Evolutionary conservation across 2,329 filamentous ascomycete species (phyloP).

Genomic region (Rutstroemia sp.): DNA sequence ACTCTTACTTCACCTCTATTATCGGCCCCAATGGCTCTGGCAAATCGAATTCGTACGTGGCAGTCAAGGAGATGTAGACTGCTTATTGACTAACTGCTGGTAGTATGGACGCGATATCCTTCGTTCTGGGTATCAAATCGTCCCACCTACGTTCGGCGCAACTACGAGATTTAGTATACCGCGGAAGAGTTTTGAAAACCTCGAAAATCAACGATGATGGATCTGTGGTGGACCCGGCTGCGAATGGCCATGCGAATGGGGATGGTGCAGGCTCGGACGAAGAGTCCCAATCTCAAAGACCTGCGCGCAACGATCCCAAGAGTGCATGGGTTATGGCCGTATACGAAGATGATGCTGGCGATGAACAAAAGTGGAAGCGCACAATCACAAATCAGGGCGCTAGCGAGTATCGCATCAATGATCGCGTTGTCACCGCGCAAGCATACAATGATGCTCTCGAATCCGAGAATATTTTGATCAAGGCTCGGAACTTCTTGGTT

Average conservation of each 20-base stretch:
- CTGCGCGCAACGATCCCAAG: constrained; percentile 76
- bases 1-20: constrained; percentile 98
- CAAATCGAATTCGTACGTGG: constrained; percentile 91
- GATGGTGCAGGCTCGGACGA: constrained; percentile 49
- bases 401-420: constrained; percentile 97
- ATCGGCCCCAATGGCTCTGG: constrained; percentile 99
- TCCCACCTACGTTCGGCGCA: constrained; percentile 94
- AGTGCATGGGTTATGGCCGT: constrained; percentile 99
- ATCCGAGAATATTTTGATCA: constrained; percentile 93
- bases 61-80: constrained; percentile 17
- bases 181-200: constrained; percentile 84
- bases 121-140: constrained; percentile 96
- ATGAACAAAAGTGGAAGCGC: constrained; percentile 94
- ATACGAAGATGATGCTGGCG: constrained; percentile 93
- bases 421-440: constrained; percentile 76
- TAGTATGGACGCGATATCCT: constrained; percentile 98
- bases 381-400: constrained; percentile 81
- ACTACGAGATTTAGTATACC: constrained; percentile 90
- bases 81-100: constrained; percentile 18
- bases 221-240: constrained; percentile 44
- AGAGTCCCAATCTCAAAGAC: constrained; percentile 52
- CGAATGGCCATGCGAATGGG: constrained; percentile 56
- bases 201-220: constrained; percentile 90
- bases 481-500: constrained; percentile 93
- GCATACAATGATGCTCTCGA: constrained; percentile 93